Evolutionary conservation across 148 eudicot genomes (phyloP).

Genomic region (Rhododendron simsii): DNA sequence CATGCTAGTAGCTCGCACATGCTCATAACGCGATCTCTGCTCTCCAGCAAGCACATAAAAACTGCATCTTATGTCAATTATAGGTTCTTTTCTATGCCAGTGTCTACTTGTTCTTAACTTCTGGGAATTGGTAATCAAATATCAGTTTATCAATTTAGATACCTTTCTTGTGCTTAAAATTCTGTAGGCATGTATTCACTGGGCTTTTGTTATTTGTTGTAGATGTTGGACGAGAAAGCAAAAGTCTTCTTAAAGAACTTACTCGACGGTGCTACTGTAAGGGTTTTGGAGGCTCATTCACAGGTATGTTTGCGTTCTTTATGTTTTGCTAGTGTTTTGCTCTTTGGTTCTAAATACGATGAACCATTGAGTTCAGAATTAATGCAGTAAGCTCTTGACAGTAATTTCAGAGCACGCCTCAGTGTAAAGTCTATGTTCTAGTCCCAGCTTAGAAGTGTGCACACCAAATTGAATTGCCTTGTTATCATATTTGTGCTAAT

Average conservation of each 20-base stretch:
- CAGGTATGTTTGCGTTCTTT: slow-evolving; percentile 17
- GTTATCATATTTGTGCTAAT: neutral
- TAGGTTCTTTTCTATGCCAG: neutral
- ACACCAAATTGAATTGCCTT: neutral
- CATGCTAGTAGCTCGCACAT: neutral
- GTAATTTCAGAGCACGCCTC: neutral
- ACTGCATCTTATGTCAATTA: neutral
- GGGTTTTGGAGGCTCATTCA: slow-evolving; percentile 25
- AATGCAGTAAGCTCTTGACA: neutral
- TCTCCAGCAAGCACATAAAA: neutral
- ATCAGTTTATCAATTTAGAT: neutral
- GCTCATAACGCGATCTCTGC: neutral
- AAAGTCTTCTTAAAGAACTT: slow-evolving; percentile 22
- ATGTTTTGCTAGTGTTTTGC: neutral
- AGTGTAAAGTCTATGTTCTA: neutral
- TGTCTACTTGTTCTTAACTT: neutral
- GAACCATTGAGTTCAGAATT: neutral
- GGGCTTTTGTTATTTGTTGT: neutral
- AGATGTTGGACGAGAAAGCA: slow-evolving; percentile 35
- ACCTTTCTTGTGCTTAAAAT: neutral
- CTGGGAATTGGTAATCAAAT: too few relatives aligned
- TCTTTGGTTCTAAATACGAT: neutral
- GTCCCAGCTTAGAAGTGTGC: neutral
- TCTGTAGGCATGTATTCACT: neutral
- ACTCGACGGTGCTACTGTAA: slow-evolving; percentile 30